phyloP scores from a whole-genome alignment of 306 rosid species.

The Senna tora region DNA sequence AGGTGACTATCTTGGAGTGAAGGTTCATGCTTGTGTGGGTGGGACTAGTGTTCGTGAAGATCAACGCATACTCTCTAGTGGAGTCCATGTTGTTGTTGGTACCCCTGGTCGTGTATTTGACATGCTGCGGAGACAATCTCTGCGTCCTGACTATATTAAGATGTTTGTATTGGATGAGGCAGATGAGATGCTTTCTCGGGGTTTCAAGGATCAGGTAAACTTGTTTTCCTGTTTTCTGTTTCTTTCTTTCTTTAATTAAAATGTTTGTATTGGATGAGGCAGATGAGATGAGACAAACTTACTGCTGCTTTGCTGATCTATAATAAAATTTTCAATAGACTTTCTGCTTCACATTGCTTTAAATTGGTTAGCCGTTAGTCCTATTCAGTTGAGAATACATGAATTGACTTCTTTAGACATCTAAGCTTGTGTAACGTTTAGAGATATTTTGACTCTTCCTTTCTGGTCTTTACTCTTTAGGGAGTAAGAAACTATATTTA shows the following conservation, averaged over 20 bases:
- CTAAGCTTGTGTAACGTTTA: background rate
- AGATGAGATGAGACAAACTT: constrained; percentile 66
- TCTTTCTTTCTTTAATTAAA: constrained; percentile 20
- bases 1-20: constrained; percentile 70
- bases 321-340: background rate
- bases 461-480: background rate
- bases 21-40: constrained; percentile 75
- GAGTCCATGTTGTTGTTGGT: constrained; percentile 74
- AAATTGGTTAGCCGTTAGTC: background rate
- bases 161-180: constrained; percentile 75
- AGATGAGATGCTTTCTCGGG: constrained; percentile 75
- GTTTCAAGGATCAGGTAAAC: constrained; percentile 71
- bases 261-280: constrained; percentile 75
- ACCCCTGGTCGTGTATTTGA: constrained; percentile 80
- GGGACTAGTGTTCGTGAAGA: constrained; percentile 78
- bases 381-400: background rate
- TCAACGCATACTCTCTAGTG: constrained; percentile 63
- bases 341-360: background rate
- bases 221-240: background rate
- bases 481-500: background rate
- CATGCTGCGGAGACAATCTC: constrained; percentile 69
- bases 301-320: background rate
- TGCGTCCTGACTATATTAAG: constrained; percentile 59
- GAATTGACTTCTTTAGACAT: background rate
- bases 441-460: background rate